Conservation (phyloP, 164 flowering plant genomes). For the Aristolochia fimbriata region DNA sequence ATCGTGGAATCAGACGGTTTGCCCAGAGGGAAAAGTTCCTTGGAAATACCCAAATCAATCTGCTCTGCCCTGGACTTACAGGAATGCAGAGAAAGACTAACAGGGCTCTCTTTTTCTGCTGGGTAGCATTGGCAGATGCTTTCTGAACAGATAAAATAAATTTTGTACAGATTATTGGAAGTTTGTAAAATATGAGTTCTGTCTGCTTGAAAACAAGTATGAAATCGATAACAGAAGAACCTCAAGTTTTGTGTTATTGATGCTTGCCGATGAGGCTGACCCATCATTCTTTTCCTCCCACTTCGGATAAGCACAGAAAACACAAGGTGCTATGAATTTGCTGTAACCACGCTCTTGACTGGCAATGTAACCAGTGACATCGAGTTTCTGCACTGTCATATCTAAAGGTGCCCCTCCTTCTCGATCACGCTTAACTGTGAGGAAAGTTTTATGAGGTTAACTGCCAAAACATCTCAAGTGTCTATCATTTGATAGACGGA, state of each 20-base stretch:
- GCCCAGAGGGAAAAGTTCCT: constrained; percentile 73
- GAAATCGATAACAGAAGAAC: not conserved
- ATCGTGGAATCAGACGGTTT: constrained; percentile 58
- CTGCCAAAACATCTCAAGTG: not conserved
- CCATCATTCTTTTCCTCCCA: constrained; percentile 15
- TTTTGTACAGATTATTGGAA: not conserved
- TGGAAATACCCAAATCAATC: constrained; percentile 74
- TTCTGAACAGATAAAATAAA: too few relatives aligned
- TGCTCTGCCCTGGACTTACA: constrained; percentile 82
- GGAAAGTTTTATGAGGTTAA: not conserved
- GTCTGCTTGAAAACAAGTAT: not conserved
- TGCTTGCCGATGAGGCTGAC: constrained; percentile 19
- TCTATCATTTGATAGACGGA: too few relatives aligned
- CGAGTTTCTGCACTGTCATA: constrained; percentile 33
- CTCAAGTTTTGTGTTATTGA: constrained; percentile 17
- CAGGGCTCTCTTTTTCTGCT: constrained; percentile 19
- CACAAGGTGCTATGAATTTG: constrained; percentile 58
- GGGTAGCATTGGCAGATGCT: constrained; percentile 7
- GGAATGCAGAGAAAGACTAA: constrained; percentile 69
- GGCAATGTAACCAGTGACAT: constrained; percentile 42
- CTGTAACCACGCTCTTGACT: constrained; percentile 31
- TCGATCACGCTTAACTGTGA: constrained; percentile 56
- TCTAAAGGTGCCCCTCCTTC: constrained; percentile 80
- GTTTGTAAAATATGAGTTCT: not conserved
- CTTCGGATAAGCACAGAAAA: constrained; percentile 30